Evolutionary conservation across 2,329 filamentous ascomycete genomes (phyloP).

Genomic region (Calonectria pseudoreteaudii): DNA sequence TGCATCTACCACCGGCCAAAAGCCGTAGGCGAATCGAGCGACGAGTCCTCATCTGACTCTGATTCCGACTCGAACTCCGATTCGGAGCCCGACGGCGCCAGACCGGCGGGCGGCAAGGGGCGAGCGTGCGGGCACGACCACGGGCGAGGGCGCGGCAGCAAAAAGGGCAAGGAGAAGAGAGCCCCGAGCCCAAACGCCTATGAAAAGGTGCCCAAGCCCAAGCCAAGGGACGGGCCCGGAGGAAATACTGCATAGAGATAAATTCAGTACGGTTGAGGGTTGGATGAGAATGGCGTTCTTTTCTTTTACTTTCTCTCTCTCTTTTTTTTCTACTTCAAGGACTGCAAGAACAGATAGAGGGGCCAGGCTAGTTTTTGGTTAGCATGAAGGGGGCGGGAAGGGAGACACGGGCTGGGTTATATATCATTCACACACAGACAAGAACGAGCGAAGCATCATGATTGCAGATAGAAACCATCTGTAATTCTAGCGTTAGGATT

Average conservation of each 20-base stretch:
- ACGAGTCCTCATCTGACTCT: constrained; percentile 71
- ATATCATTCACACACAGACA: constrained; percentile 8
- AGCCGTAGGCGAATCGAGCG: constrained; percentile 83
- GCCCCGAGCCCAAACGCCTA: constrained; percentile 83
- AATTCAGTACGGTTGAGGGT: not conserved
- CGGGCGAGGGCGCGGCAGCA: constrained; percentile 46
- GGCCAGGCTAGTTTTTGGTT: not conserved
- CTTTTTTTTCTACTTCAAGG: not conserved
- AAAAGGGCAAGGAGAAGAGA: constrained; percentile 53
- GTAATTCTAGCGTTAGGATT: not conserved
- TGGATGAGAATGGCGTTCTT: not conserved
- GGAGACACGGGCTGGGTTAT: not conserved
- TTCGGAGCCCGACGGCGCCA: constrained; percentile 42
- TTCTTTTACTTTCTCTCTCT: not conserved
- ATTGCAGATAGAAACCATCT: constrained; percentile 14
- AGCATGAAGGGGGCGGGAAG: not conserved
- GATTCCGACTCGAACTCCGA: constrained; percentile 66
- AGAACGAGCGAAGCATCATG: constrained; percentile 21
- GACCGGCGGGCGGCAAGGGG: constrained; percentile 51
- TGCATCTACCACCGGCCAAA: constrained; percentile 96
- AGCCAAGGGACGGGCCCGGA: constrained; percentile 47
- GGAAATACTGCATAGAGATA: constrained; percentile 37
- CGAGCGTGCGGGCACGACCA: constrained; percentile 52
- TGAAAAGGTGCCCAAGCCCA: constrained; percentile 74
- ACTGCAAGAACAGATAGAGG: constrained; percentile 20